Conservation (phyloP, 2,329 filamentous ascomycete genomes). For the Colletotrichum gigasporum region DNA sequence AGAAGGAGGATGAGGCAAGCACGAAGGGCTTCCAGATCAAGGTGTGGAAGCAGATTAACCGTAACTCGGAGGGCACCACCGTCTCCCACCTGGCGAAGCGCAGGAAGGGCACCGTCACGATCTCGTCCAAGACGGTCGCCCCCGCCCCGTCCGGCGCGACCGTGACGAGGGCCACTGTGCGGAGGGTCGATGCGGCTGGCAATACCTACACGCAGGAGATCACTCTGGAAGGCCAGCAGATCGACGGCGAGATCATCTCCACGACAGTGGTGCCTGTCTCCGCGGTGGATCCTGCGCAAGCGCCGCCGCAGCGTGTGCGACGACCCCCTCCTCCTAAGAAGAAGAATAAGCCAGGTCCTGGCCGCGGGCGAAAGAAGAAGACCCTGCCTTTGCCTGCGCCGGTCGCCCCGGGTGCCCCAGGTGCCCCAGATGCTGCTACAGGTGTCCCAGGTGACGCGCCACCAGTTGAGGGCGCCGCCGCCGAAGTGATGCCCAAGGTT, state of each 20-base stretch:
- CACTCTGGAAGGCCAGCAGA: constrained; percentile 80
- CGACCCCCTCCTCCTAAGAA: constrained; percentile 81
- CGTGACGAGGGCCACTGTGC: constrained; percentile 82
- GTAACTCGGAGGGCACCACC: constrained; percentile 63
- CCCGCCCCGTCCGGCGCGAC: constrained; percentile 59
- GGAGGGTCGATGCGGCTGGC: constrained; percentile 79
- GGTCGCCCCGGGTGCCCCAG: constrained; percentile 46
- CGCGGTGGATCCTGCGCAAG: constrained; percentile 60
- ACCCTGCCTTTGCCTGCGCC: constrained; percentile 58
- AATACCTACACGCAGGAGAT: constrained; percentile 88
- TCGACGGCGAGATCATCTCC: constrained; percentile 83
- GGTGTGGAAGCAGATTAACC: constrained; percentile 70
- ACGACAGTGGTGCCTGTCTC: constrained; percentile 64
- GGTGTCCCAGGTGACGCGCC: constrained; percentile 43
- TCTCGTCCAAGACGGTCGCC: constrained; percentile 60
- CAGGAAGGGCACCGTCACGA: constrained; percentile 68
- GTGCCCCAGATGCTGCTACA: no score
- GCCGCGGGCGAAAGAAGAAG: constrained; percentile 83
- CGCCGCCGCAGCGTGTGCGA: constrained; percentile 58
- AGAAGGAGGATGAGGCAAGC: constrained; percentile 70
- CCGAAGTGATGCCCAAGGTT: constrained; percentile 16
- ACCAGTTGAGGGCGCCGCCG: constrained; percentile 42
- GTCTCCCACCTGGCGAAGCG: constrained; percentile 69
- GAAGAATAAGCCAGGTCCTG: constrained; percentile 79
- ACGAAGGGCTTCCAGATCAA: constrained; percentile 64